Base-by-base conservation (phyloP, 108 stramenopile genomes). In the Skeletonema potamos region DNA sequence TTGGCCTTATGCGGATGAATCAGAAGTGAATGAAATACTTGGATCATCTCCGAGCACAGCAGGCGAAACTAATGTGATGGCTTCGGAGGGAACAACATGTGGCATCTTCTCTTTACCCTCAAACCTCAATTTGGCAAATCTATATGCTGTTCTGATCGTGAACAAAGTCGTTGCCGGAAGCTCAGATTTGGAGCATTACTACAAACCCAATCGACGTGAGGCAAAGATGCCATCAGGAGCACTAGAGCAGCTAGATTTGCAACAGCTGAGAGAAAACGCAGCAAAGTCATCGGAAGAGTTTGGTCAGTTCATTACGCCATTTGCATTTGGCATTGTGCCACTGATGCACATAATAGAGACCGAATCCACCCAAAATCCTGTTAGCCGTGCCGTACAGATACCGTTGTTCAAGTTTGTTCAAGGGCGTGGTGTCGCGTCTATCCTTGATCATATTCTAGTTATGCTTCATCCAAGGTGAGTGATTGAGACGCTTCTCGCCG, bases 321-420 rank as follows among this genome's bases (percentile, higher is more conserved):
- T 95, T 71, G 92, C 89, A 27, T 95, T 95, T 74, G 94, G 94
- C 15, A 92, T 95, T 22, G 86, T 91, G 24, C 94, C 92, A 10
- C 72, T 95, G 39, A 66, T 88, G 34, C 89, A 95, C 36, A 91
- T 92, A 1, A 86, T 95, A 55, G 92, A 90, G 10, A 77, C 85
- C 1, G 92, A 95, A 39, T 80, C 81, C 17, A 86, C 89, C 8
- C 64, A 68, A 41, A 75, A 84, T 4, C 85, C 92, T 17, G 87
- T 73, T 24, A 95, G 91, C 58, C 73, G 89, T 11, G 94, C 92
- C 2, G 94, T 91, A 9, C 90, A 92, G 59, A 93, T 93, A 54
- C 94, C 94, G 28, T 70, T 95, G 1, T 92, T 93, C 67, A 89
- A 89, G 65, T 87, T 86, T 68, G 55, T 65, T 9, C 74, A 86